phyloP scores from a whole-genome alignment of 805 yeast genomes.

The Metschnikowia drakensbergensis region DNA sequence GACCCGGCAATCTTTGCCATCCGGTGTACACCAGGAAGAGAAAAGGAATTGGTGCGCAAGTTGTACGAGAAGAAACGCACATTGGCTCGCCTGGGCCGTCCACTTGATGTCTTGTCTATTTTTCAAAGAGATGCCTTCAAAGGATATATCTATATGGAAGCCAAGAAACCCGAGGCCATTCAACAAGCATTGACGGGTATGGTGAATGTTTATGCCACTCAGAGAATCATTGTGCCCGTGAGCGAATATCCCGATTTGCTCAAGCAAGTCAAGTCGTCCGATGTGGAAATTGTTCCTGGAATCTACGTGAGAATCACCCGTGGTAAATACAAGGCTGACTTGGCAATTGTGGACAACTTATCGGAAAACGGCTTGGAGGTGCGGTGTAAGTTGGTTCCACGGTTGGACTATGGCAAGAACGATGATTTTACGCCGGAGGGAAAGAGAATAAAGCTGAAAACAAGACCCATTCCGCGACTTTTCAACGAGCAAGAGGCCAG shows the following conservation, averaged over 20 bases:
- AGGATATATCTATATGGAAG: constrained; percentile 92
- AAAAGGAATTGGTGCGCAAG: constrained; percentile 83
- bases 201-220: constrained; percentile 72
- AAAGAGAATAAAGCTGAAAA: constrained; percentile 46
- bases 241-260: constrained; percentile 91
- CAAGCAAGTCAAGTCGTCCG: constrained; percentile 84
- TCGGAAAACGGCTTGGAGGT: constrained; percentile 95
- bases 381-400: constrained; percentile 87
- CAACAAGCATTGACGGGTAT: constrained; percentile 84
- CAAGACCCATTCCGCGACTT: constrained; percentile 79
- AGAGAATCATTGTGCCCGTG: constrained; percentile 86
- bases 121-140: constrained; percentile 92
- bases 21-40: constrained; percentile 88
- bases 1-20: constrained; percentile 97
- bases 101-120: constrained; percentile 82
- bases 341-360: constrained; percentile 88
- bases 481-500: constrained; percentile 88
- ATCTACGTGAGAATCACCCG: constrained; percentile 85
- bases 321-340: constrained; percentile 88
- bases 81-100: constrained; percentile 65
- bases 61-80: constrained; percentile 80
- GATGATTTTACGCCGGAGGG: constrained; percentile 50
- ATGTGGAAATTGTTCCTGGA: constrained; percentile 86
- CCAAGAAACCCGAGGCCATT: constrained; percentile 88
- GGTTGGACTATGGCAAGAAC: constrained; percentile 83